Evolutionary conservation across 495 filamentous ascomycete species (phyloP), one percentile per base, ranked within the genome.

Genomic region (Symbiotaphrina buchneri): DNA sequence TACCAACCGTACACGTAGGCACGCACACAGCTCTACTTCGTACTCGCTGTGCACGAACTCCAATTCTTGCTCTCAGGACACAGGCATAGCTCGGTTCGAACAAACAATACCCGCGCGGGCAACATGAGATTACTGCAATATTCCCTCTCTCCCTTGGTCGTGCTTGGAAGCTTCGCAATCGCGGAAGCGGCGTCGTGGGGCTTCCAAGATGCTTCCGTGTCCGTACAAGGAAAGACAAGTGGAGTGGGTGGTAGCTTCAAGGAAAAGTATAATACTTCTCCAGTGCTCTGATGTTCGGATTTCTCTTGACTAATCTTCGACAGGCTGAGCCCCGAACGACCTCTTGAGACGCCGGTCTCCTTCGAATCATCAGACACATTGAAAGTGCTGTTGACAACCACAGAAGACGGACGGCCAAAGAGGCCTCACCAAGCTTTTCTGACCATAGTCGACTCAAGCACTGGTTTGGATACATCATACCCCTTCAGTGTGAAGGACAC

Each of bases 361-460:
- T 59, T 97, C 38, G 63, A 65, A 28, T 49, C 56, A 31, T 51
- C 63, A 33, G 81, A 94, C 41, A 71, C 67, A 22, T 62, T 95
- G 41, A 92, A 87, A 55, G 53, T 97, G 35, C 52, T 66, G 36
- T 56, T 95, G 35, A 87, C 80, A 21, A 56, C 80, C 4, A 75
- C 73, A 42, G 79, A 94, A 50, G 71, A 65, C 41, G 68, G 68
- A 46, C 72, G 71, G 38, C 58, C 67, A 7, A 84, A 78, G 52
- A 65, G 76, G 32, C 80, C 87, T 36, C 87, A 97, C 51, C 87
- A 97, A 48, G 81, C 82, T 2, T 93, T 92, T 53, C 62, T 97
- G 11, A 60, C 83, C 4, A 54, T 95, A 23, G 68, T 69, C 38
- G 82, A 94, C 37, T 53, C 64, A 2, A 53, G 61, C 11, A 73